A percentile compares a stretch with the other conserved stretches of the same genome.
Conservation (phyloP, 2,329 filamentous ascomycete species). For the Acrocalymma vagum region DNA sequence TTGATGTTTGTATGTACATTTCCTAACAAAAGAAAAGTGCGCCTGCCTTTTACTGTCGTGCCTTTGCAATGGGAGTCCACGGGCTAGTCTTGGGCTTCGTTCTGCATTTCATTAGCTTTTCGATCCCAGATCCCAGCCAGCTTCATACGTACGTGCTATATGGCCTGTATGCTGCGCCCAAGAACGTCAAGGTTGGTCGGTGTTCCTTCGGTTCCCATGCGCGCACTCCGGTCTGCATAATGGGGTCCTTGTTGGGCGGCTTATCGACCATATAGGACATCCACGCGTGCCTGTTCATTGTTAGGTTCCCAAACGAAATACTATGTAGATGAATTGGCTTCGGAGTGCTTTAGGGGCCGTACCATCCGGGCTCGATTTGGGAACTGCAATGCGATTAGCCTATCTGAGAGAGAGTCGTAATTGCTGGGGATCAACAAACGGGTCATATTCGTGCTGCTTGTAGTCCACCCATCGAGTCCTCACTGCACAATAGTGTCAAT, state of each 20-base stretch:
- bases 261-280: conserved; percentile 93
- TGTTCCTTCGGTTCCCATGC: conserved; percentile 80
- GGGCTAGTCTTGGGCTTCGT: conserved; percentile 59
- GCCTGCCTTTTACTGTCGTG: conserved; percentile 40
- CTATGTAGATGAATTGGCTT: not conserved
- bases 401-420: no score
- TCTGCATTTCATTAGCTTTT: conserved; percentile 37
- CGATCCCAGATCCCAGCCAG: not conserved
- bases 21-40: conserved; percentile 18
- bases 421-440: conserved; percentile 59
- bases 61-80: conserved; percentile 58
- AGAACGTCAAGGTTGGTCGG: conserved; percentile 77
- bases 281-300: conserved; percentile 80
- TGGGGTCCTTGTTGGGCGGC: conserved; percentile 78
- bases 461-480: conserved; percentile 98
- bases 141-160: conserved; percentile 84
- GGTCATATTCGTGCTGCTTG: conserved; percentile 83
- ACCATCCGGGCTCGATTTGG: conserved; percentile 93
- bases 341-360: conserved; percentile 23
- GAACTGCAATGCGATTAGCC: conserved; percentile 61
- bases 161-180: conserved; percentile 83
- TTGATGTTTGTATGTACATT: conserved; percentile 32
- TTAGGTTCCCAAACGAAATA: conserved; percentile 5
- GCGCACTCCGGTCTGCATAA: conserved; percentile 72
- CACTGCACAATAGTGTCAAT: conserved; percentile 61